Conservation (phyloP, 768 basidiomycete species). For the Phylloporus scabripes region DNA sequence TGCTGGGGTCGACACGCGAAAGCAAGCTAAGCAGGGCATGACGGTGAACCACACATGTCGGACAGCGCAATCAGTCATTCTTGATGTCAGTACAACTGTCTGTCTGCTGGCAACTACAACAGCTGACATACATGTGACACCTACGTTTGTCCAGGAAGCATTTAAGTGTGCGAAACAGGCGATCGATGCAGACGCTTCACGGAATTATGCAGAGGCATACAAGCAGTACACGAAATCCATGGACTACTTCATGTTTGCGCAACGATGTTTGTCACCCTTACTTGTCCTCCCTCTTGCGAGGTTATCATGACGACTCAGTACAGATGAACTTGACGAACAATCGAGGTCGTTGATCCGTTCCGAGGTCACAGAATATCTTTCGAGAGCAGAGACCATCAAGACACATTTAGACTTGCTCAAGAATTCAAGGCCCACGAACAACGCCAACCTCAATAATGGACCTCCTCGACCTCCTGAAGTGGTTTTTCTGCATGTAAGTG, state of each 20-base stretch:
- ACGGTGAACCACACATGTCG: background rate
- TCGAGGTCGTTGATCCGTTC: slow-evolving; percentile 75
- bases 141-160: slow-evolving; percentile 51
- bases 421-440: background rate
- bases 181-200: slow-evolving; percentile 82
- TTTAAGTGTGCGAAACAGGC: slow-evolving; percentile 86
- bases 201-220: slow-evolving; percentile 91
- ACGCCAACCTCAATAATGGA: background rate
- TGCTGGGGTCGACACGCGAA: background rate
- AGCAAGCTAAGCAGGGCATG: background rate
- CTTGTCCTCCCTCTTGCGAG: background rate
- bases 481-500: slow-evolving; percentile 14
- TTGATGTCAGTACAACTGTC: slow-evolving; percentile 10
- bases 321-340: slow-evolving; percentile 83
- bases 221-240: slow-evolving; percentile 88
- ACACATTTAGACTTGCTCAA: slow-evolving; percentile 47
- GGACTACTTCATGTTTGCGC: slow-evolving; percentile 96
- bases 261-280: slow-evolving; percentile 60
- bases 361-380: slow-evolving; percentile 86
- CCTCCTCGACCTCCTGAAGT: slow-evolving; percentile 14
- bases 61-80: slow-evolving; percentile 8
- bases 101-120: background rate
- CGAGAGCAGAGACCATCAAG: slow-evolving; percentile 86
- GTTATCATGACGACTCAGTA: slow-evolving; percentile 2
- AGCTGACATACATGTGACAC: background rate